Base-by-base conservation (phyloP, 2,329 filamentous ascomycete species). In the Xylariaceae sp. region DNA sequence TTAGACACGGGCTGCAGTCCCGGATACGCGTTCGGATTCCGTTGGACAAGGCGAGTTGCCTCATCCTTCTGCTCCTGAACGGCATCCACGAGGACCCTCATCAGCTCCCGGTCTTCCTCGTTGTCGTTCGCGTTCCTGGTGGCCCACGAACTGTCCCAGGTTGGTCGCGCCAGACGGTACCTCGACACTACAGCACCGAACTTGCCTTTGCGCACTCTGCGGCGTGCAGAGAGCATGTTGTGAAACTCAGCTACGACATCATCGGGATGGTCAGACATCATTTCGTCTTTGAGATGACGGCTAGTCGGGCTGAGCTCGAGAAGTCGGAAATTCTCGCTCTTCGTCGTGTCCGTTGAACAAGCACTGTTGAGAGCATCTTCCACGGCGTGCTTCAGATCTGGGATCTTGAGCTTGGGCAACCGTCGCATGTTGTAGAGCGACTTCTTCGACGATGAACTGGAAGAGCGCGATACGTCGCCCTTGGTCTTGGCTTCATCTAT, bases 151-250 rank as follows among this genome's bases (percentile, higher is more conserved):
- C 61, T 51, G 7, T 62, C 56, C 64, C 64, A 66, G 0, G 37
- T 56, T 1, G 59, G 58, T 1, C 61, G 17, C 0, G 59, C 61
- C 0, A 4, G 0, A 10, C 39, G 45, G 18, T 64, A 62, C n/a
- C 17, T 39, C 2, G 4, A 13, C 1, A 66, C 63, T 17, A 39
- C 7, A 1, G 17, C 8, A 0, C 64, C 64, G 8, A 64, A 65
- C 49, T 57, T 48, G n/a, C 55, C 18, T 45, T 66, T 66, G 2
- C 64, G 62, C 2, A 64, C 58, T 2, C 64, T 15, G 1, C 64
- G 62, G 1, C 64, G 64, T 34, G 64, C 64, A 2, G 57, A 54
- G 1, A 63, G n/a, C 58, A 66, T 66, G 51, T 66, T 66, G 30
- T 59, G 61, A 15, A 59, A 62, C 51, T 66, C 64, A 2, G 48